A percentile compares a stretch with the other conserved stretches of the same genome.
Conservation (phyloP, 441 rosid genomes). For the Dalechampia spathulata region DNA sequence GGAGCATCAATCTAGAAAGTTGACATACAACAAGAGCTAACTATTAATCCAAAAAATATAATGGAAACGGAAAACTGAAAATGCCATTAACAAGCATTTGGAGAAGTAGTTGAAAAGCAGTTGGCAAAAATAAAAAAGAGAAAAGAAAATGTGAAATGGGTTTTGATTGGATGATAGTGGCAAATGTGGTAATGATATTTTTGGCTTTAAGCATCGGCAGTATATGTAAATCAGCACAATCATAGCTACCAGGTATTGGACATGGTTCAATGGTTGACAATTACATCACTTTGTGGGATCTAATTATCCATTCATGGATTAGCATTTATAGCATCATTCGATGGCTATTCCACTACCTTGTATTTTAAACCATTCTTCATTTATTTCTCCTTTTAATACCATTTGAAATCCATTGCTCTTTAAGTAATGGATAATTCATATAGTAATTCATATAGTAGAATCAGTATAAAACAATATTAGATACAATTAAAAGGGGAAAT, state of each 20-base stretch:
- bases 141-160: background rate
- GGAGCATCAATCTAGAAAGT: too few relatives aligned
- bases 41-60: too few relatives aligned
- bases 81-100: slow-evolving; percentile 8
- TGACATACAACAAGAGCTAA: background rate
- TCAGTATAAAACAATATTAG: too few relatives aligned
- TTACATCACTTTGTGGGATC: slow-evolving; percentile 1
- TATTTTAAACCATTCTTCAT: too few relatives aligned
- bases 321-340: background rate
- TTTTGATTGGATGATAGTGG: background rate
- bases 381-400: too few relatives aligned
- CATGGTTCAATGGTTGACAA: background rate
- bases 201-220: slow-evolving; percentile 3
- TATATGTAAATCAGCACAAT: background rate
- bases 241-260: background rate
- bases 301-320: slow-evolving; percentile 5
- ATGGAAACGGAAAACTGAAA: slow-evolving; percentile 1
- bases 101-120: slow-evolving; percentile 6
- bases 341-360: slow-evolving; percentile 4
- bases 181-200: too few relatives aligned
- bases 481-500: too few relatives aligned
- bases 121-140: too few relatives aligned
- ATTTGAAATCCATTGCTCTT: too few relatives aligned
- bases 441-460: too few relatives aligned
- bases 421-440: too few relatives aligned